phyloP scores from a whole-genome alignment of 306 rosid genomes.

The Gillenia trifoliata region DNA sequence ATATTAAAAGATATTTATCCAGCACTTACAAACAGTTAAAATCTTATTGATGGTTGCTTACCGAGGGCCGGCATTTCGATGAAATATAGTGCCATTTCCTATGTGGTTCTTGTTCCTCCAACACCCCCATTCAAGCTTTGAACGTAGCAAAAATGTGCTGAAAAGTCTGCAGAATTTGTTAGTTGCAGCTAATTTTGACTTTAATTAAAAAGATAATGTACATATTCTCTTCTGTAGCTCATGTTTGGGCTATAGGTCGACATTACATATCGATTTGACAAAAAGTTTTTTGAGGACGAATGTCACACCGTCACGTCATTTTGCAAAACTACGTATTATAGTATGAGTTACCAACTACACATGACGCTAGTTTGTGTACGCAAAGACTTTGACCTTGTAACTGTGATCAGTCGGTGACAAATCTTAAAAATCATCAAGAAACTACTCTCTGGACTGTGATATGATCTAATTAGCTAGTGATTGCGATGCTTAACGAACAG shows the following conservation, averaged over 20 bases:
- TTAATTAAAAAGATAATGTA: not conserved
- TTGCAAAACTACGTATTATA: no score
- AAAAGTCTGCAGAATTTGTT: constrained; percentile 12
- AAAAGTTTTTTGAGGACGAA: no score
- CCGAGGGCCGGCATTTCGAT: constrained; percentile 26
- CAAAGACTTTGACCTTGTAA: not conserved
- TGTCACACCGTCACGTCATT: not conserved
- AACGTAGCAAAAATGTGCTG: not conserved
- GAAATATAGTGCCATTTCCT: not conserved
- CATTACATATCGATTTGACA: no score
- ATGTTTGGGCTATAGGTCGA: no score
- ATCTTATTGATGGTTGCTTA: not conserved
- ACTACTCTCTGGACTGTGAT: not conserved
- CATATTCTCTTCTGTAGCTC: no score
- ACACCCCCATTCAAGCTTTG: not conserved
- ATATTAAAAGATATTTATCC: not conserved
- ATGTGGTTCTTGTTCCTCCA: constrained; percentile 27
- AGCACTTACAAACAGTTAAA: not conserved
- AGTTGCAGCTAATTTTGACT: constrained; percentile 30
- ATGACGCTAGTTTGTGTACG: not conserved
- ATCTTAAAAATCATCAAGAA: not conserved
- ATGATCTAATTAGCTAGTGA: not conserved
- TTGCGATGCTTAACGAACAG: not conserved
- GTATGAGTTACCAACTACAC: not conserved
- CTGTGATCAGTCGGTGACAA: not conserved